Percentiles rank a stretch among this genome's conserved stretches.
Conservation (phyloP, 305 asterid species). For the Plantago coronopus region DNA sequence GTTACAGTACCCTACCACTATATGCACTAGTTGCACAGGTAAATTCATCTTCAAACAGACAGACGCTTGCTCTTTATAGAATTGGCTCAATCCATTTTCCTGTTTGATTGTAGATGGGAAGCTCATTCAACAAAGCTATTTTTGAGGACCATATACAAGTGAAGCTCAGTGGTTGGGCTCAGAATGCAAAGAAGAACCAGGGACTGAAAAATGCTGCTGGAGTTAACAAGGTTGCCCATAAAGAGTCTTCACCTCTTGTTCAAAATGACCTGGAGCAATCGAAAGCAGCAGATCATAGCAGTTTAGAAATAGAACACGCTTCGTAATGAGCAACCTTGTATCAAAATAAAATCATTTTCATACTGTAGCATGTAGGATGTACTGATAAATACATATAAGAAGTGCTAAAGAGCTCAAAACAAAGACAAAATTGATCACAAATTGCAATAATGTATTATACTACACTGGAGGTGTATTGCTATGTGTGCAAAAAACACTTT, state of each 20-base stretch:
- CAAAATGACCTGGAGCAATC: neutral
- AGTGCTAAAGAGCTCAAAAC: no score
- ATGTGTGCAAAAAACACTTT: neutral
- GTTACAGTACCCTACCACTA: slow-evolving; percentile 64
- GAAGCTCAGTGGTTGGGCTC: slow-evolving; percentile 52
- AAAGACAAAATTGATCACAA: no score
- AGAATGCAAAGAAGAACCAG: slow-evolving; percentile 38
- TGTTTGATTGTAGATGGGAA: slow-evolving; percentile 49
- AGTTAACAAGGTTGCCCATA: slow-evolving; percentile 11
- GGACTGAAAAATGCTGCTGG: slow-evolving; percentile 21
- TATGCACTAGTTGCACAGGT: slow-evolving; percentile 68
- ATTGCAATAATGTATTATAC: no score
- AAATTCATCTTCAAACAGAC: neutral
- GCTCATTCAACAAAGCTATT: slow-evolving; percentile 48
- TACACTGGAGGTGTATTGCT: no score
- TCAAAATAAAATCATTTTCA: neutral
- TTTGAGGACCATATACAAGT: slow-evolving; percentile 50
- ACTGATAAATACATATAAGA: neutral
- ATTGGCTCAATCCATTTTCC: neutral
- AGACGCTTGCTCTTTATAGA: neutral
- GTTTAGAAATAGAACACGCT: neutral
- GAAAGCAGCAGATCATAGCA: neutral
- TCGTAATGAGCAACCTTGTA: neutral
- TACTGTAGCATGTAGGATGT: neutral
- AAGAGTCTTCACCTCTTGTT: slow-evolving; percentile 11